These are phyloP conservation scores for Nyctanthes arbortristis DNA, from an alignment of 257 asterid genomes.

Conservation along the genomic window DNA sequence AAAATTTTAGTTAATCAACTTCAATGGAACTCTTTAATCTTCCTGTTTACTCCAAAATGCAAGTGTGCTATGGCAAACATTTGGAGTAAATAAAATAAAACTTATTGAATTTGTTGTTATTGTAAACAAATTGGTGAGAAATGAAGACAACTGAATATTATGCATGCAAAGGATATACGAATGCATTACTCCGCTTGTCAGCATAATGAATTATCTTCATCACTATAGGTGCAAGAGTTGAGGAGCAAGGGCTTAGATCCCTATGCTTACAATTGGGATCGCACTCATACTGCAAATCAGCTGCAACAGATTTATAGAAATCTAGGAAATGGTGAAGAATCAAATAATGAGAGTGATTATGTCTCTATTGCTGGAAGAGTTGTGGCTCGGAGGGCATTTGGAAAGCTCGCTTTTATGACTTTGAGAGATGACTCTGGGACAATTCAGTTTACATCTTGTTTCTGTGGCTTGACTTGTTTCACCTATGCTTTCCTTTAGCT, in stretches of 20 bases:
- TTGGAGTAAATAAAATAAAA: not conserved
- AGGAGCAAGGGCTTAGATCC: constrained; percentile 85
- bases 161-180: not conserved
- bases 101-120: not conserved
- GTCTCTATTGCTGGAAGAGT: constrained; percentile 92
- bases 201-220: constrained; percentile 9
- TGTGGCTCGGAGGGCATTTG: constrained; percentile 91
- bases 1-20: not conserved
- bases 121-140: not conserved
- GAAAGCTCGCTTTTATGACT: constrained; percentile 92
- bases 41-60: not conserved
- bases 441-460: constrained; percentile 54
- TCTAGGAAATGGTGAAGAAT: constrained; percentile 86
- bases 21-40: no score
- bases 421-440: constrained; percentile 95
- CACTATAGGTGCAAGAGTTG: constrained; percentile 75
- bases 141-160: not conserved
- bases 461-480: not conserved
- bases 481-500: not conserved
- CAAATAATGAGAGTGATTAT: constrained; percentile 46
- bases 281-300: constrained; percentile 76
- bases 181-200: not conserved
- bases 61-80: not conserved
- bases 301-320: constrained; percentile 73
- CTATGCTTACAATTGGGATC: constrained; percentile 91